Percentiles rank a stretch among this genome's conserved stretches.
Evolutionary conservation across 108 stramenopile genomes (phyloP).

Genomic region (Phaeodactylum tricornutum): DNA sequence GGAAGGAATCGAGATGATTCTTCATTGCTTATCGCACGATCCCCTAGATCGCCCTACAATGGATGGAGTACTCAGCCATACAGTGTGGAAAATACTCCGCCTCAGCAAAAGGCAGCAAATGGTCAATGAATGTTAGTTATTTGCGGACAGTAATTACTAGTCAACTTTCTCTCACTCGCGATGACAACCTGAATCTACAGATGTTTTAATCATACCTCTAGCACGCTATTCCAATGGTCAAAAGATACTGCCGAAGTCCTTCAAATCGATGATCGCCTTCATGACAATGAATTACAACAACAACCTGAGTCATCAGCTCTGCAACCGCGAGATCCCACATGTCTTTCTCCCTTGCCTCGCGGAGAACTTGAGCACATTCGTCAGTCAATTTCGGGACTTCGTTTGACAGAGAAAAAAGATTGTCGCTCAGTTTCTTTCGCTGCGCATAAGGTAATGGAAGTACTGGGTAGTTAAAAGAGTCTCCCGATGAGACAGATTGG

Average conservation of each 20-base stretch:
- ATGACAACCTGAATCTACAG: not conserved
- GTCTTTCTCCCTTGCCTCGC: slow-evolving; percentile 60
- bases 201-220: slow-evolving; percentile 14
- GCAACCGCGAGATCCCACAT: slow-evolving; percentile 78
- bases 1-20: slow-evolving; percentile 30
- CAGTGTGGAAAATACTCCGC: slow-evolving; percentile 24
- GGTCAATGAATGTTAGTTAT: too few species aligned
- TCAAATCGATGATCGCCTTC: slow-evolving; percentile 56
- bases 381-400: slow-evolving; percentile 53
- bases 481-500: slow-evolving; percentile 13
- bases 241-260: slow-evolving; percentile 55
- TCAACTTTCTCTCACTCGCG: too few species aligned
- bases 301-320: slow-evolving; percentile 73
- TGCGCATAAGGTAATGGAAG: slow-evolving; percentile 68
- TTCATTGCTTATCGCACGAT: slow-evolving; percentile 19
- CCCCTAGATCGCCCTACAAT: slow-evolving; percentile 22
- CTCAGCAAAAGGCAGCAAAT: too few species aligned
- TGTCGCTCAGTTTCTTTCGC: slow-evolving; percentile 65
- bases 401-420: slow-evolving; percentile 58
- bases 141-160: too few species aligned
- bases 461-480: slow-evolving; percentile 45
- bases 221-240: slow-evolving; percentile 62
- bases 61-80: slow-evolving; percentile 23
- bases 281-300: slow-evolving; percentile 52
- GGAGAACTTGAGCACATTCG: slow-evolving; percentile 59